Conservation (phyloP, 768 basidiomycete genomes). For the Russula sp. region DNA sequence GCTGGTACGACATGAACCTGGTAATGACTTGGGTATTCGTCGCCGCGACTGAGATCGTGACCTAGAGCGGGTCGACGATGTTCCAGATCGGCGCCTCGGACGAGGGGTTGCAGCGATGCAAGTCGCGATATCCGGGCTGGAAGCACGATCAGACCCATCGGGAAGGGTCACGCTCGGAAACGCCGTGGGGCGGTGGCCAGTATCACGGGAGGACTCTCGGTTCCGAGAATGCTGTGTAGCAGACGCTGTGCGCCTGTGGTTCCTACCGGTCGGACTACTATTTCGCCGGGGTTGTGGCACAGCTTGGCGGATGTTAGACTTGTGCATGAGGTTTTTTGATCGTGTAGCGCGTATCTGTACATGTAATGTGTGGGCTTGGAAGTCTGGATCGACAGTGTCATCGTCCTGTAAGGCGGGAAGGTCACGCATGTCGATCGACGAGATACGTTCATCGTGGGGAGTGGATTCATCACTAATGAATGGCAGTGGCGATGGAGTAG, state of each 20-base stretch:
- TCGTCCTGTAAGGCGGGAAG: conserved; percentile 30
- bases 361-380: conserved; percentile 8
- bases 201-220: background rate
- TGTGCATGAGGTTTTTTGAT: conserved; percentile 7
- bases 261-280: background rate
- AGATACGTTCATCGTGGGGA: conserved; percentile 27
- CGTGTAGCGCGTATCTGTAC: conserved; percentile 15
- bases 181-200: background rate
- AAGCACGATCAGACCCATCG: conserved; percentile 17
- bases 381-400: conserved; percentile 18
- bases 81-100: conserved; percentile 27
- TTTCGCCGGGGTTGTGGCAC: conserved; percentile 5
- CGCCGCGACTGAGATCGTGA: conserved; percentile 25
- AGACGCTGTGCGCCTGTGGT: conserved; percentile 2
- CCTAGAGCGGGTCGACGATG: conserved; percentile 25
- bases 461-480: background rate
- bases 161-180: background rate
- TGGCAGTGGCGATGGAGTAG: conserved; percentile 19
- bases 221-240: background rate
- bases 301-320: conserved; percentile 7
- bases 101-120: conserved; percentile 33
- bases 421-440: conserved; percentile 31
- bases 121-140: conserved; percentile 32
- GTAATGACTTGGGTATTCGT: conserved; percentile 15
- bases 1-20: conserved; percentile 24